Percentiles rank a stretch among this genome's conserved stretches.
Evolutionary conservation across 2,329 filamentous ascomycete genomes (phyloP).

Genomic region (Colletotrichum karsti): DNA sequence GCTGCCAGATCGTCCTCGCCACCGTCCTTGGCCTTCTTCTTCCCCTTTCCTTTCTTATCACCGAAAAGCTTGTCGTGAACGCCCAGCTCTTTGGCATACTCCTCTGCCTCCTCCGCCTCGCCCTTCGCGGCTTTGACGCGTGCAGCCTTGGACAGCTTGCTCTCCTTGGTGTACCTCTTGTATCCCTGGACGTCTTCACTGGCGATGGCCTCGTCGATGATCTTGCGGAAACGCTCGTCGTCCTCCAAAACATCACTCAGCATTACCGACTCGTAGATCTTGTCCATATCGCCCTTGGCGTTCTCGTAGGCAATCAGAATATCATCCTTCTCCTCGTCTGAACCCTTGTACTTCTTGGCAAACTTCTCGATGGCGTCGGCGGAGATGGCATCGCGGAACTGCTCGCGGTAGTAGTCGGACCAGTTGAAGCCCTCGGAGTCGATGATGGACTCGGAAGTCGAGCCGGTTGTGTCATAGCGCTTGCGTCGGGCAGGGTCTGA

Average conservation of each 20-base stretch:
- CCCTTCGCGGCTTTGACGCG: constrained; percentile 69
- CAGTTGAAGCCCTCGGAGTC: constrained; percentile 88
- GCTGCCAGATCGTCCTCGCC: constrained; percentile 71
- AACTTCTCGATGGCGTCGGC: constrained; percentile 79
- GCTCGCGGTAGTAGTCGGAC: constrained; percentile 87
- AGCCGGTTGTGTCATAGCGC: constrained; percentile 90
- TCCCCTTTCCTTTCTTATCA: constrained; percentile 44
- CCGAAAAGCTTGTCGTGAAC: constrained; percentile 76
- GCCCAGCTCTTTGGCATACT: constrained; percentile 78
- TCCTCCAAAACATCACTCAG: constrained; percentile 85
- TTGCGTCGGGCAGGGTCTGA: constrained; percentile 82
- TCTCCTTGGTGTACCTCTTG: constrained; percentile 77
- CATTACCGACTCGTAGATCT: constrained; percentile 85
- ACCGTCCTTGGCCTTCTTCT: constrained; percentile 48
- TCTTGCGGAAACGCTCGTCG: constrained; percentile 82
- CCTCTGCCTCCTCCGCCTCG: constrained; percentile 78
- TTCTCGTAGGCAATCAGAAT: constrained; percentile 80
- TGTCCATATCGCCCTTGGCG: constrained; percentile 77
- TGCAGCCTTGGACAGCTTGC: constrained; percentile 67
- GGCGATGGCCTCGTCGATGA: constrained; percentile 84
- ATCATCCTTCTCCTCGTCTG: constrained; percentile 84
- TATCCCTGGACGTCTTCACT: constrained; percentile 73
- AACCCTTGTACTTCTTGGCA: constrained; percentile 81
- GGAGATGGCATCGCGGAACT: constrained; percentile 81
- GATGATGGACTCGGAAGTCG: constrained; percentile 82